Percentiles rank a stretch among this genome's conserved stretches.
Conservation (phyloP, 2,329 filamentous ascomycete species). For the Chaetomium sp. region DNA sequence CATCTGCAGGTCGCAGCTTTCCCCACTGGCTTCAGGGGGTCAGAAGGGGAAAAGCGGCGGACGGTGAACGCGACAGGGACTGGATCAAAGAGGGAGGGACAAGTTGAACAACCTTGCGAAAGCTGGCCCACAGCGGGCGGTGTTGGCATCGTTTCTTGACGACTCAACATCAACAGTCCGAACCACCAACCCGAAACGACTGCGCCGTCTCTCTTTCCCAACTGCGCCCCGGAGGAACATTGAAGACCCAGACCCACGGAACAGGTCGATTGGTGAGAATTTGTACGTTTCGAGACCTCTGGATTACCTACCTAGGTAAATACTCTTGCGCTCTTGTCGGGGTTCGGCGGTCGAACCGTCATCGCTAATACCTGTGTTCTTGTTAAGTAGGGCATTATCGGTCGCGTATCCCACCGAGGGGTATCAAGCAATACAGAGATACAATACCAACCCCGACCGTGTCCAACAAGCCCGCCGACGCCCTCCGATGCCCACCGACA, state of each 20-base stretch:
- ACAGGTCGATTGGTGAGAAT: neutral
- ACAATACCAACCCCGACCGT: neutral
- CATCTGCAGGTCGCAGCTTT: neutral
- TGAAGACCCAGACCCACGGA: neutral
- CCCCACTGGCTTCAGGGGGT: slow-evolving; percentile 23
- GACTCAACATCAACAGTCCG: slow-evolving; percentile 7
- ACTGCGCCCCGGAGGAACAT: neutral
- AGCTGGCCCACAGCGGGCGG: slow-evolving; percentile 7
- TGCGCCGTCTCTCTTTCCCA: neutral
- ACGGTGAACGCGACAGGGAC: slow-evolving; percentile 4
- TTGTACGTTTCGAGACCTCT: neutral
- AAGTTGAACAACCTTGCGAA: slow-evolving; percentile 9
- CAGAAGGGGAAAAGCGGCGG: slow-evolving; percentile 14
- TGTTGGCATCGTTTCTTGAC: slow-evolving; percentile 11
- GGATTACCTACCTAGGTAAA: neutral
- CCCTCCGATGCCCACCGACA: slow-evolving; percentile 7
- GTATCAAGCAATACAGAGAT: neutral
- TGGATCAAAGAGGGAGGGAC: slow-evolving; percentile 8
- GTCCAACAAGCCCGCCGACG: neutral
- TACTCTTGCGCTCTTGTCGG: neutral
- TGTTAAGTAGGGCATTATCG: neutral
- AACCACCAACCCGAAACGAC: slow-evolving; percentile 13
- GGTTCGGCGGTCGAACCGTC: neutral
- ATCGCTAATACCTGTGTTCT: neutral
- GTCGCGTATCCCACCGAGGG: neutral